Evolutionary conservation across 352 stramenopile species (phyloP), one percentile per base, ranked within the genome.

Genomic region (Phytophthora uliginosa): DNA sequence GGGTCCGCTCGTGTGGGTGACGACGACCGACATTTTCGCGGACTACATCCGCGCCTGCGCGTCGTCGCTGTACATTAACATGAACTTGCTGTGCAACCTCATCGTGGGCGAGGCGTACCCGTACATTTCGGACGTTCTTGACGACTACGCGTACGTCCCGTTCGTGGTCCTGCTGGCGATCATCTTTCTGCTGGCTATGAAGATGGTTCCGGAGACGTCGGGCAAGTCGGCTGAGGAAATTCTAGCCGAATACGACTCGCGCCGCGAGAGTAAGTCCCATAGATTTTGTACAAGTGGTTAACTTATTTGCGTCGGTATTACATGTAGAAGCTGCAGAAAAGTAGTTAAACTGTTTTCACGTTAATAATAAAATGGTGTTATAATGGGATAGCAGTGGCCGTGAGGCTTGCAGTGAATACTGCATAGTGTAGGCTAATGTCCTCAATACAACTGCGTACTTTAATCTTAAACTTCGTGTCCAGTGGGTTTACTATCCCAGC

Each of bases 201-300:
- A 71, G 36, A 42, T 64, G 40, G 55, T 90, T 7, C 81, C 83
- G 17, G 83, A 90, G 63, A 90, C 83, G 20, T 74, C 68, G 31
- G 74, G 77, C 42, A 86, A 85, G 47, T 85, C 83, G 15, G 77
- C 58, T 42, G 74, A 87, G 18, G 78, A 85, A 58, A 88, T 90
- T 68, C 75, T 78, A 26, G 62, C 50, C 24, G 67, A 74, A 64
- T 86, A 84, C 54, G 66, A 71, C 4, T 55, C 33, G 54, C 48
- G 60, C 20, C 71, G 66, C 50, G 48, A 71, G 53, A 63, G 57
- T 63, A 63, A 26, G 24, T 26, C 24, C 24, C 24, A 26, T 2
- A 26, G 24, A 26, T 26, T 26, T 26, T 26, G 24, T 26, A 26
- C 24, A 26, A 26, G 24, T 26, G 1, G 24, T 26, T 26, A 2